Percentiles rank a stretch among this genome's conserved stretches.
Conservation (phyloP, 768 basidiomycete genomes). For the Suillus fuscotomentosus region DNA sequence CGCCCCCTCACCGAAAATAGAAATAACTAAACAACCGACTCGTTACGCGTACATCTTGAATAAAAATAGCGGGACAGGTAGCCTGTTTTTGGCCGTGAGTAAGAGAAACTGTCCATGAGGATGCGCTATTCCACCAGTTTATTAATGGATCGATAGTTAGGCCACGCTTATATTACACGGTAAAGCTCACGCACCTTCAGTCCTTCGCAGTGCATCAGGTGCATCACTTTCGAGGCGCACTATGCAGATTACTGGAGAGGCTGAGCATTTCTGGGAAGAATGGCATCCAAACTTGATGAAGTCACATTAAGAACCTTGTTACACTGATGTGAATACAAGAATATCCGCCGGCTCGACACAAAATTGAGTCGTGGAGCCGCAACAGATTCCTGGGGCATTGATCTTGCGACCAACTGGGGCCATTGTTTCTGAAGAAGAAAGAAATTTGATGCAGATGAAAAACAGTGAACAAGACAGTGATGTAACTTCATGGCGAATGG, state of each 20-base stretch:
- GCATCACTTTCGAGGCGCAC: not conserved
- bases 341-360: conserved; percentile 8
- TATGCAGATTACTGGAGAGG: not conserved
- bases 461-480: not conserved
- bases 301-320: not conserved
- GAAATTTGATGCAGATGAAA: not conserved
- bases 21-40: not conserved
- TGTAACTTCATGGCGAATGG: not conserved
- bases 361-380: not conserved
- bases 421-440: no score
- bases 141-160: not conserved
- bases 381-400: not conserved
- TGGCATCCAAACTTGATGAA: not conserved
- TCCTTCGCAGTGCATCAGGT: not conserved
- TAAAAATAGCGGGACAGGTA: not conserved
- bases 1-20: conserved; percentile 4
- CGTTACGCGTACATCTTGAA: not conserved
- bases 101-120: not conserved
- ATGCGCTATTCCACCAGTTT: not conserved
- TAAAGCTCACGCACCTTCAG: not conserved
- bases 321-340: conserved; percentile 17
- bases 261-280: not conserved
- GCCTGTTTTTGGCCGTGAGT: not conserved
- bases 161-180: not conserved
- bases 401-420: not conserved